Evolutionary conservation across 2,329 filamentous ascomycete species (phyloP), one percentile per base, ranked within the genome.

Genomic region (Macrophomina phaseolina): DNA sequence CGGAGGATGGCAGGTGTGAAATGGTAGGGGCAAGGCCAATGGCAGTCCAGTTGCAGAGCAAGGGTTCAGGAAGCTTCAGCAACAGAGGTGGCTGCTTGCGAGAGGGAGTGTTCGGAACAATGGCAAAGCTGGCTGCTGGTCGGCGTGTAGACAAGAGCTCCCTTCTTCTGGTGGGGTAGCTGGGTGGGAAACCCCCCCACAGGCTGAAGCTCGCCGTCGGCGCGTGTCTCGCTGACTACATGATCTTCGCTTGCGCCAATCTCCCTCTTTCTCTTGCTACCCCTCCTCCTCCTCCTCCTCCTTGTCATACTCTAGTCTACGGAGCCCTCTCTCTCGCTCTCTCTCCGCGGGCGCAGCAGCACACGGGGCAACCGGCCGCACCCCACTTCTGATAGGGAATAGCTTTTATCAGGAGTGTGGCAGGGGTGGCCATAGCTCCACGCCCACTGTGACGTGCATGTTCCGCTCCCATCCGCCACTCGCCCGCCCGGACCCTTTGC

Each of bases 351-450:
- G 30, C 49, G 34, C 49, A 11, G 8, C 49, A 23, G 23, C 23
- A 23, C 23, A 23, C 23, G 2, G 23, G 23, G 23, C 23, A 23
- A 3, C 23, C 23, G 2, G 23, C 23, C 23, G 6, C 36, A 7
- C 36, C 53, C 23, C 38, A 32, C 28, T 46, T 23, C 34, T 34
- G 56, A 60, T 60, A 58, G 30, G 52, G 14, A 38, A 38, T 32
- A 40, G 16, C 11, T 8, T 9, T 38, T 55, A 55, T 55, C 52
- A 55, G 38, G n/a, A 55, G 52, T 55, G 52, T 56, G 52, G 52
- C 34, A 18, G 73, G 77, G 49, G 79, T 62, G 58, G 78, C 80
- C 0, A 84, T 84, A 69, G 82, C 83, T 2, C 81, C 34, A 7
- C 30, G 18, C n/a, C 52, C 14, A 32, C 34, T 16, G n/a, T 34